Base-by-base conservation (phyloP, 192 early-diverging fungal genomes). In the Rhizophagus prolifer region DNA sequence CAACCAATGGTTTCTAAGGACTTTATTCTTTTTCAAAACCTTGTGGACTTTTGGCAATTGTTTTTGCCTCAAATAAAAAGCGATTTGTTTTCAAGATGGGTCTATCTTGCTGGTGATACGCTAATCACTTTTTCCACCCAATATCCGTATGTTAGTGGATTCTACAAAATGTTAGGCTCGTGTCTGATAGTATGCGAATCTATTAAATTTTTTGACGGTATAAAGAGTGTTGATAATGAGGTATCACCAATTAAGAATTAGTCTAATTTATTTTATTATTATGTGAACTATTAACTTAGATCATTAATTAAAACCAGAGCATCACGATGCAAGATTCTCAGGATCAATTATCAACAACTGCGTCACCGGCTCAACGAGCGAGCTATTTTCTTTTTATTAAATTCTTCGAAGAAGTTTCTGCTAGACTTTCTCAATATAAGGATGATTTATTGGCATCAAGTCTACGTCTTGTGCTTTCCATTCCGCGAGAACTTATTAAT, bases 371-470 rank as follows among this genome's bases (percentile, higher is more conserved):
- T 12, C 76, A 84, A 65, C 59, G 63, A 21, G 50, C 70, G 8
- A 75, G 78, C 13, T 81, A 71, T 31, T 30, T 81, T 9, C 80
- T 91, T 10, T 91, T 87, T 64, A 79, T 77, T 30, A 88, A 85
- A 58, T 91, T 88, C 64, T 47, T 94, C 44, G 76, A 83, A 13
- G 85, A 91, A 46, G 87, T 93, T n/a, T 82, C 85, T 31, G 82
- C 87, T 28, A 79, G 86, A 38, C 81, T 93, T 64, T 77, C 87
- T 7, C 89, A 88, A 69, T 93, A 87, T 79, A 92, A 92, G 78
- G 93, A 94, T 71, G 93, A 95, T 58, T 82, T 95, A 12, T 81
- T 94, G 10, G 89, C 86, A 3, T 85, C 90, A 3, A 92, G 91
- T 64, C 77, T 95, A 25, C 82, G 85, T 25, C 75, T 94, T 23